Conservation (phyloP, 192 early-diverging fungal species). For the Backusella tuberculispora region DNA sequence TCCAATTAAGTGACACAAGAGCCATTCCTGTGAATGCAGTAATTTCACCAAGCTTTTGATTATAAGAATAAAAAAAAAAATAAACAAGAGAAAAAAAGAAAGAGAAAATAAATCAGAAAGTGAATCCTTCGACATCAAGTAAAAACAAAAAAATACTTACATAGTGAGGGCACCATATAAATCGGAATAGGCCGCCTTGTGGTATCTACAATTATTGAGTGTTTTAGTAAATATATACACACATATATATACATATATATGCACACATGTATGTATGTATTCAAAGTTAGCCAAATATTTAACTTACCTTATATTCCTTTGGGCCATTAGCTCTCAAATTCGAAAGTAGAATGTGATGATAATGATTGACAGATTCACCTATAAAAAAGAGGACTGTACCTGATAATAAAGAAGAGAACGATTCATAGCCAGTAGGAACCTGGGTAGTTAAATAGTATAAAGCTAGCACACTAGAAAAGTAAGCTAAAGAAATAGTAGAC, state of each 20-base stretch:
- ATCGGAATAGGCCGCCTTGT: conserved; percentile 29
- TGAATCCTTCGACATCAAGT: no score
- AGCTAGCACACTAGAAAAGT: neutral
- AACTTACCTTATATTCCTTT: conserved; percentile 31
- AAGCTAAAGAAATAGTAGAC: conserved; percentile 19
- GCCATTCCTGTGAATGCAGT: conserved; percentile 25
- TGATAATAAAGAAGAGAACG: neutral
- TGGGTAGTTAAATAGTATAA: neutral
- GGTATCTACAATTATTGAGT: conserved; percentile 23
- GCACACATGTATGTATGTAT: neutral
- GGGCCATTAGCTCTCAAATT: conserved; percentile 15
- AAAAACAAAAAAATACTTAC: conserved; percentile 23
- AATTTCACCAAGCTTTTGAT: conserved; percentile 33
- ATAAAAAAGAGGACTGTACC: conserved; percentile 18
- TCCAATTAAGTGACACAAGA: conserved; percentile 15
- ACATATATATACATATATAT: no score
- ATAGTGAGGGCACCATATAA: conserved; percentile 43
- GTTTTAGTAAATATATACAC: neutral
- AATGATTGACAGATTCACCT: conserved; percentile 32
- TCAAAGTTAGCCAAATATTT: neutral
- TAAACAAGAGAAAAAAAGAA: neutral
- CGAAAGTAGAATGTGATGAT: conserved; percentile 31
- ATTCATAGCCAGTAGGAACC: neutral
- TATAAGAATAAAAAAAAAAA: neutral
- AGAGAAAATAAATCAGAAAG: neutral